Evolutionary conservation across 2,329 filamentous ascomycete genomes (phyloP).

Genomic region (Fusarium oxysporum): DNA sequence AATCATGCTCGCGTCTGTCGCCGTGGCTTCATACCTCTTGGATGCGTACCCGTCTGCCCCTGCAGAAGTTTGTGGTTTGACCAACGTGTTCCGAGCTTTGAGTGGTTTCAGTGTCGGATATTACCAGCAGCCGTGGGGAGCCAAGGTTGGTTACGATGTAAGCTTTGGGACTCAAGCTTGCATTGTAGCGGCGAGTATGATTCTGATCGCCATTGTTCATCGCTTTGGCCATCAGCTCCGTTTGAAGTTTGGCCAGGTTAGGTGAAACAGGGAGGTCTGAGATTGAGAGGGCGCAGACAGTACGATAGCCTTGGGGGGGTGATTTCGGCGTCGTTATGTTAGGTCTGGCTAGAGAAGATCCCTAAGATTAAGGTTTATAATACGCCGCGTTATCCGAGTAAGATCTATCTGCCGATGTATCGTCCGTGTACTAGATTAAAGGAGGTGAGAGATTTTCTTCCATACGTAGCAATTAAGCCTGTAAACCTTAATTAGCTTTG

Average conservation of each 20-base stretch:
- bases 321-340: not conserved
- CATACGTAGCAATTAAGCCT: not conserved
- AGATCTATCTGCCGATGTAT: not conserved
- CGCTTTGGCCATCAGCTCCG: slow-evolving; percentile 10
- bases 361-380: not conserved
- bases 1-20: slow-evolving; percentile 63
- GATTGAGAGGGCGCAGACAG: not conserved
- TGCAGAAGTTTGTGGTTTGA: slow-evolving; percentile 60
- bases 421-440: not conserved
- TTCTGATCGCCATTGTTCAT: slow-evolving; percentile 29
- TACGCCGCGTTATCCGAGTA: not conserved
- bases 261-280: not conserved
- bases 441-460: not conserved
- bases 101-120: slow-evolving; percentile 63
- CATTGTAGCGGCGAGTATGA: slow-evolving; percentile 45
- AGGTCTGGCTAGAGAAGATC: not conserved
- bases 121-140: slow-evolving; percentile 60
- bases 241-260: slow-evolving; percentile 23
- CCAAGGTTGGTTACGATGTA: slow-evolving; percentile 50
- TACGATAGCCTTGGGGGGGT: not conserved
- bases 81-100: slow-evolving; percentile 51
- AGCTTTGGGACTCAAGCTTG: slow-evolving; percentile 56
- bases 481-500: not conserved
- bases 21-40: slow-evolving; percentile 59
- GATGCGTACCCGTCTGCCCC: slow-evolving; percentile 62